phyloP scores from a whole-genome alignment of 108 stramenopile genomes.

The Skeletonema costatum region DNA sequence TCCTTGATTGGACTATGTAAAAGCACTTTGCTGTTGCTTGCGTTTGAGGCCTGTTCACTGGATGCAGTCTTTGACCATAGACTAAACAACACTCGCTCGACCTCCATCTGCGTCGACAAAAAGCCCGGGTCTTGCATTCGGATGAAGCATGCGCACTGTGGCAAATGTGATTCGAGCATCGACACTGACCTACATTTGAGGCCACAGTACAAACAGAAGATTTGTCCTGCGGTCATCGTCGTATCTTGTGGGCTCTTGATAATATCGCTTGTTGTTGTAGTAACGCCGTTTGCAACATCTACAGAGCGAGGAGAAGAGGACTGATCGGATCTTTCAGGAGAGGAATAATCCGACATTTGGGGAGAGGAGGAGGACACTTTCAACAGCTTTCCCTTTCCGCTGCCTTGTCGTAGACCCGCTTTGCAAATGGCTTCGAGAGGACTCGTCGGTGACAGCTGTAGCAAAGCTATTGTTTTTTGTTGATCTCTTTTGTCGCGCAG shows the following conservation, averaged over 20 bases:
- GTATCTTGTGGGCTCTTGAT: constrained; percentile 38
- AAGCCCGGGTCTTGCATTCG: constrained; percentile 13
- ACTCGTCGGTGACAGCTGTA: neutral
- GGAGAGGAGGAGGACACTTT: neutral
- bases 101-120: constrained; percentile 13
- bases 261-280: neutral
- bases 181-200: constrained; percentile 18
- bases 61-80: constrained; percentile 4
- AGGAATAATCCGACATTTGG: neutral
- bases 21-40: neutral
- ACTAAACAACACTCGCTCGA: constrained; percentile 20
- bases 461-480: neutral
- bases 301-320: neutral
- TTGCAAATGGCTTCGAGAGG: neutral
- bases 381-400: neutral
- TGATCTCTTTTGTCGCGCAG: constrained; percentile 3
- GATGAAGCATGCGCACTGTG: constrained; percentile 15
- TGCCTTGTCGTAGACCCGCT: neutral
- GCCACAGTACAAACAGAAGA: constrained; percentile 45
- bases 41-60: neutral
- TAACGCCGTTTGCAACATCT: neutral
- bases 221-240: neutral
- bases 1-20: neutral
- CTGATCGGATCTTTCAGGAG: neutral
- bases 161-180: constrained; percentile 15